phyloP scores from a whole-genome alignment of 768 basidiomycete genomes.

The Suillus spraguei region DNA sequence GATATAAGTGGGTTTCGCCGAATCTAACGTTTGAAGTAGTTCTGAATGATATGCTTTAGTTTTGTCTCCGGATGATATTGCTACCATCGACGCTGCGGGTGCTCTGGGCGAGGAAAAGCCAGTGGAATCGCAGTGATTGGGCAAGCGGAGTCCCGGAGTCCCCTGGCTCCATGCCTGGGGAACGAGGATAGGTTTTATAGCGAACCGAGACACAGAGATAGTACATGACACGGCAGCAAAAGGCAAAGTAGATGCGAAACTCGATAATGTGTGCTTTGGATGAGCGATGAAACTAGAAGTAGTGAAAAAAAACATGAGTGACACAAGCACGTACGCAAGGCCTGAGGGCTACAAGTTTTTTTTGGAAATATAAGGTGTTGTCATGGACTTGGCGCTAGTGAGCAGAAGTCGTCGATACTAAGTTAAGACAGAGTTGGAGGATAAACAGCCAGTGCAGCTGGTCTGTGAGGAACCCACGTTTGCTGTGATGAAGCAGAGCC shows the following conservation, averaged over 20 bases:
- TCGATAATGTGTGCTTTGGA: background rate
- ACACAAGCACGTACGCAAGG: no score
- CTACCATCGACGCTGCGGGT: slow-evolving; percentile 56
- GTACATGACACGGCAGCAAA: background rate
- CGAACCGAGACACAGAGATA: background rate
- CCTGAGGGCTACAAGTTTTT: no score
- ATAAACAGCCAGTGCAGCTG: no score
- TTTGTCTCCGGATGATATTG: slow-evolving; percentile 51
- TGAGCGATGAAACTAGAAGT: background rate
- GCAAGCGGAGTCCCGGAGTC: background rate
- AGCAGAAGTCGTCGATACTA: no score
- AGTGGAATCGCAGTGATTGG: background rate
- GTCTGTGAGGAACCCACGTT: background rate
- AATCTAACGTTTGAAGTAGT: background rate
- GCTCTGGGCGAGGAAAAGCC: slow-evolving; percentile 21
- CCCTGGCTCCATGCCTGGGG: background rate
- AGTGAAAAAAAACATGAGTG: background rate
- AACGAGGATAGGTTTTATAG: background rate
- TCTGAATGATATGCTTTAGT: slow-evolving; percentile 6
- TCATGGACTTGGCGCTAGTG: no score
- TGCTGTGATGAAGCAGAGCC: background rate
- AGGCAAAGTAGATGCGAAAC: background rate
- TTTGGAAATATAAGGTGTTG: no score
- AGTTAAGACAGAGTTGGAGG: no score
- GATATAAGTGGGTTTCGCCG: slow-evolving; percentile 51